These are phyloP conservation scores for Annulohypoxylon bovei DNA, from an alignment of 495 filamentous ascomycete genomes.

Conservation along the genomic window DNA sequence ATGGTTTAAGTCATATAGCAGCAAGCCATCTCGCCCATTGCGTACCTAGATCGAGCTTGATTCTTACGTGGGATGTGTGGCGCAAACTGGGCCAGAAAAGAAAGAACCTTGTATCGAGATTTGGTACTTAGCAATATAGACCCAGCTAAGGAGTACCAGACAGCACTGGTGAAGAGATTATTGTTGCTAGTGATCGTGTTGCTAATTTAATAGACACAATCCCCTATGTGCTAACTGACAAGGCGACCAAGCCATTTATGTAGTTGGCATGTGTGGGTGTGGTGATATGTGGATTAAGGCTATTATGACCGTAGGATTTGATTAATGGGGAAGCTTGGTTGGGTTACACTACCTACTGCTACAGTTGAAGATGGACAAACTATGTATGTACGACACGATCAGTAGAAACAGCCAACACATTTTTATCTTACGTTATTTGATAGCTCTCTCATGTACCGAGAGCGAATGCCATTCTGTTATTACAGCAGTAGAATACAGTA, in stretches of 20 bases:
- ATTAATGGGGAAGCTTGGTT: too few relatives aligned
- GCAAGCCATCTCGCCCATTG: constrained; percentile 26
- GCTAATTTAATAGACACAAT: background rate
- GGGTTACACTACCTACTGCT: too few relatives aligned
- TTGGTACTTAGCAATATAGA: constrained; percentile 33
- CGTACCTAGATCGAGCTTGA: constrained; percentile 7
- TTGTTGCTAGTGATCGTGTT: background rate
- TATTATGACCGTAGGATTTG: too few relatives aligned
- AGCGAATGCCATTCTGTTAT: background rate
- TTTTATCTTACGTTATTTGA: background rate
- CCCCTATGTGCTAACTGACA: background rate
- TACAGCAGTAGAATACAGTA: background rate
- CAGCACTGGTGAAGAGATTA: background rate
- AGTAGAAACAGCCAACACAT: background rate
- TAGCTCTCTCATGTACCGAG: background rate
- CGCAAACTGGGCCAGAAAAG: constrained; percentile 12
- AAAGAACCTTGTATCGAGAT: constrained; percentile 15
- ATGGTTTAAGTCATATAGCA: background rate
- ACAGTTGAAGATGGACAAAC: background rate
- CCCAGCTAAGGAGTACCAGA: constrained; percentile 7
- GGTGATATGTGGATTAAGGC: too few relatives aligned
- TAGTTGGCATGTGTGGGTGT: too few relatives aligned
- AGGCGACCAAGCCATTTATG: background rate
- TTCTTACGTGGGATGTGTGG: constrained; percentile 15
- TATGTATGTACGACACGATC: background rate